These are phyloP conservation scores for Casuarina glauca DNA, from an alignment of 306 rosid genomes.

Conservation along the genomic window DNA sequence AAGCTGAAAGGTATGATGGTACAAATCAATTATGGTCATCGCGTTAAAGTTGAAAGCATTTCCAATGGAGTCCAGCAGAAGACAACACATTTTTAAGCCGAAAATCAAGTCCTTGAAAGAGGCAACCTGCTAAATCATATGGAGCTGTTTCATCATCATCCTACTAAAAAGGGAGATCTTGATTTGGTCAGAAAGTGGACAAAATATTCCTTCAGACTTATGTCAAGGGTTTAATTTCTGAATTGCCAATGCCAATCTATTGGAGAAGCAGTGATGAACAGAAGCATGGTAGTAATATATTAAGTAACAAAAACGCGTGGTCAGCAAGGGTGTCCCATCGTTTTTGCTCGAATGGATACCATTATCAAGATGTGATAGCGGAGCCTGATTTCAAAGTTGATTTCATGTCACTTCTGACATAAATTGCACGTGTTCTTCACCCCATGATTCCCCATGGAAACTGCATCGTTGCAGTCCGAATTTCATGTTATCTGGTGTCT, in stretches of 20 bases:
- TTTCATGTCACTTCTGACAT: conserved; percentile 9
- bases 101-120: background rate
- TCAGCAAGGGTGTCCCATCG: background rate
- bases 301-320: background rate
- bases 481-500: background rate
- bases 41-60: background rate
- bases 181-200: background rate
- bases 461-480: background rate
- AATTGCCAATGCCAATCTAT: no score
- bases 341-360: no score
- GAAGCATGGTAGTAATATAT: background rate
- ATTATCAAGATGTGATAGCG: no score
- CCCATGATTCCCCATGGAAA: conserved; percentile 16
- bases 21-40: background rate
- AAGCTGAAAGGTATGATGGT: no score
- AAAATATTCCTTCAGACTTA: no score
- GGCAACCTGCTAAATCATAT: background rate
- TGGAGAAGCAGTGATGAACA: background rate
- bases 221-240: background rate
- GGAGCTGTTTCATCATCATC: background rate
- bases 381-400: background rate
- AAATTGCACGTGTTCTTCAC: conserved; percentile 25
- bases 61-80: background rate
- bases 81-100: background rate
- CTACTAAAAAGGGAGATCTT: background rate